Percentiles rank a stretch among this genome's conserved stretches.
phyloP scores from a whole-genome alignment of 352 stramenopile species.

The Phytopythium aichiense region DNA sequence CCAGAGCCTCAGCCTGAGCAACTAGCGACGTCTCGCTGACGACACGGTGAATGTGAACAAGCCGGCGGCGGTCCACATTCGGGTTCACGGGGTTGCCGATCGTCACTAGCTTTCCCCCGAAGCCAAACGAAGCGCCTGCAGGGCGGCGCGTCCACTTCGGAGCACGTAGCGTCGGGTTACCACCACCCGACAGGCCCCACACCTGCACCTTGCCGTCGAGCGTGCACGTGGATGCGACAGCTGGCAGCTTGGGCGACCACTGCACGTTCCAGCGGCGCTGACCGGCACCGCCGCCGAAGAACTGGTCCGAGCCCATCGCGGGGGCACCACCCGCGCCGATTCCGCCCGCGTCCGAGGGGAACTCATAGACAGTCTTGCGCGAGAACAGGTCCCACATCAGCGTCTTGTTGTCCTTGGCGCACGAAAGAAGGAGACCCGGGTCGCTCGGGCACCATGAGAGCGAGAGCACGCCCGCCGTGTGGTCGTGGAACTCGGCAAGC shows the following conservation, averaged over 20 bases:
- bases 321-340: slow-evolving; percentile 34
- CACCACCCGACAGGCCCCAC: slow-evolving; percentile 75
- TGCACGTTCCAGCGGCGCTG: slow-evolving; percentile 93
- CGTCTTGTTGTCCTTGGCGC: slow-evolving; percentile 97
- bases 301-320: slow-evolving; percentile 73
- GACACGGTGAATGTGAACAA: slow-evolving; percentile 82
- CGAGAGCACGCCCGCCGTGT: slow-evolving; percentile 94
- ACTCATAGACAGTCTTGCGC: slow-evolving; percentile 92
- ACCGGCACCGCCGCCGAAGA: slow-evolving; percentile 65
- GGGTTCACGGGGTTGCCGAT: slow-evolving; percentile 65
- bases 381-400: slow-evolving; percentile 97
- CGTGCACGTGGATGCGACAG: slow-evolving; percentile 94
- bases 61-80: slow-evolving; percentile 55
- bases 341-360: slow-evolving; percentile 60
- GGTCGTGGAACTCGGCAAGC: slow-evolving; percentile 93
- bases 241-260: slow-evolving; percentile 94
- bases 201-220: slow-evolving; percentile 97
- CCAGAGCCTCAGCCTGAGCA: slow-evolving; percentile 84
- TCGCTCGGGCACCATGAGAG: slow-evolving; percentile 98
- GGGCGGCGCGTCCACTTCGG: slow-evolving; percentile 94
- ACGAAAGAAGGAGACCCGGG: slow-evolving; percentile 90
- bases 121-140: slow-evolving; percentile 93
- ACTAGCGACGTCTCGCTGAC: slow-evolving; percentile 82
- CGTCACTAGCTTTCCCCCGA: slow-evolving; percentile 93
- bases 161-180: slow-evolving; percentile 79